A percentile compares a stretch with the other conserved stretches of the same genome.
Conservation (phyloP, 345 rosid genomes). For the Eutrema yunnanense region DNA sequence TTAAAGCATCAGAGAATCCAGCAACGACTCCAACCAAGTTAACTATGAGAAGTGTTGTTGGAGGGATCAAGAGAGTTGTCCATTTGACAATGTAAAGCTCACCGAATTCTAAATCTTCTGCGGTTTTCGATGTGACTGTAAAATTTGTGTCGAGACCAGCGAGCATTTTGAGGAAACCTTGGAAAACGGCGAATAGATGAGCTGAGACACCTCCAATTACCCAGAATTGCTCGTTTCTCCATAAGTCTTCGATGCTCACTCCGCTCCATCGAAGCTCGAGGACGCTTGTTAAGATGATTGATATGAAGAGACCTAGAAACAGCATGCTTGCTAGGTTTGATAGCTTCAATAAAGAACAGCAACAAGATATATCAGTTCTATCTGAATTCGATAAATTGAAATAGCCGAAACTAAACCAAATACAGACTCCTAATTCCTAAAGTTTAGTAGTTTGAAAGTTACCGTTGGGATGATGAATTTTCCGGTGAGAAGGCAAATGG, state of each 20-base stretch:
- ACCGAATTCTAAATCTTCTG: constrained; percentile 86
- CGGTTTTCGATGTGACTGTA: constrained; percentile 92
- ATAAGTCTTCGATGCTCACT: constrained; percentile 83
- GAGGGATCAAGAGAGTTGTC: constrained; percentile 91
- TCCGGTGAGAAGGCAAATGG: constrained; percentile 94
- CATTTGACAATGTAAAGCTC: constrained; percentile 89
- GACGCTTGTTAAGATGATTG: constrained; percentile 77
- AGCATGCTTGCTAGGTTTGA: constrained; percentile 84
- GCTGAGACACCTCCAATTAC: constrained; percentile 98
- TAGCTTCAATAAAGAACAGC: constrained; percentile 41
- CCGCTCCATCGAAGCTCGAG: constrained; percentile 98
- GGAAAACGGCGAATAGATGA: constrained; percentile 93
- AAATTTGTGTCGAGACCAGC: constrained; percentile 94
- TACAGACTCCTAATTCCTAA: not conserved
- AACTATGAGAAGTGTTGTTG: constrained; percentile 76
- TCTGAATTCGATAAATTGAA: not conserved
- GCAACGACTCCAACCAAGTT: constrained; percentile 98
- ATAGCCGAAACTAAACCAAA: not conserved
- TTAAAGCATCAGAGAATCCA: constrained; percentile 94
- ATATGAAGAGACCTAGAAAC: constrained; percentile 87
- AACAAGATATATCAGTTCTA: not conserved
- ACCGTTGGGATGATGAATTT: constrained; percentile 98
- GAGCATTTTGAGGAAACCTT: constrained; percentile 86
- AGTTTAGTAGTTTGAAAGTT: constrained; percentile 5
- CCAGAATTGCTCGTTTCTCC: constrained; percentile 99